These are phyloP conservation scores for Eimeria maxima DNA, from an alignment of 169 alveolate genomes.

Conservation along the genomic window DNA sequence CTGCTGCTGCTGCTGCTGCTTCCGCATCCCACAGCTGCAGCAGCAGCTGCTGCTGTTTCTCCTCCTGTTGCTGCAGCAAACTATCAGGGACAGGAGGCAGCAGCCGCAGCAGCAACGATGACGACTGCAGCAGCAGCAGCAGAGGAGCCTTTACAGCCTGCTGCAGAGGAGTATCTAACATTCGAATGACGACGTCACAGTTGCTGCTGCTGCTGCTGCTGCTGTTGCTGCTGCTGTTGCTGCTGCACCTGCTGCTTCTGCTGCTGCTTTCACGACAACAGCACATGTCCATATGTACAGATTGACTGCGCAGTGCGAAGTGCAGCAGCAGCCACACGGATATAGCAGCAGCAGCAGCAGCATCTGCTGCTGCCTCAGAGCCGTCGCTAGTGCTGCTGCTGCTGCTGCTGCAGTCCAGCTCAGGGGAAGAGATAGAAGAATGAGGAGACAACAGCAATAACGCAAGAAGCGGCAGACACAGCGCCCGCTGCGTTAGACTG, in stretches of 20 bases:
- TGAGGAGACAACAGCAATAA: too few relatives aligned
- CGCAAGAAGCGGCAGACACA: not conserved
- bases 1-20: conserved; percentile 59
- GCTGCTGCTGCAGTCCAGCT: too few relatives aligned
- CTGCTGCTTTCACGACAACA: conserved; percentile 43
- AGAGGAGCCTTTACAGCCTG: conserved; percentile 5
- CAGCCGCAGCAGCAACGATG: conserved; percentile 51
- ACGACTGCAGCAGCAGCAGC: conserved; percentile 74
- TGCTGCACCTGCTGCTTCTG: conserved; percentile 45
- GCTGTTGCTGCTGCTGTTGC: conserved; percentile 66
- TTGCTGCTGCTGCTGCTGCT: conserved; percentile 58
- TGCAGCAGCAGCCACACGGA: too few relatives aligned
- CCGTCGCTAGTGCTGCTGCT: too few relatives aligned
- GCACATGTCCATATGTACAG: conserved; percentile 6
- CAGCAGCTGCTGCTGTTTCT: conserved; percentile 37
- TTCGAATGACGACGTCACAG: not conserved
- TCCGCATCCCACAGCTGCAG: conserved; percentile 43
- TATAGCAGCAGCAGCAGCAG: too few relatives aligned
- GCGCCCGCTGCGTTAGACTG: too few relatives aligned
- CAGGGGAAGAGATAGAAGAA: too few relatives aligned
- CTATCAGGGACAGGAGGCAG: conserved; percentile 27
- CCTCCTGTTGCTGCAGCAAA: conserved; percentile 50
- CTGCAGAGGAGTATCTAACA: not conserved
- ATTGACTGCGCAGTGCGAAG: not conserved
- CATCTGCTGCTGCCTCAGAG: too few relatives aligned